Conservation (phyloP, 2,329 filamentous ascomycete species). For the Pseudogymnoascus sp. region DNA sequence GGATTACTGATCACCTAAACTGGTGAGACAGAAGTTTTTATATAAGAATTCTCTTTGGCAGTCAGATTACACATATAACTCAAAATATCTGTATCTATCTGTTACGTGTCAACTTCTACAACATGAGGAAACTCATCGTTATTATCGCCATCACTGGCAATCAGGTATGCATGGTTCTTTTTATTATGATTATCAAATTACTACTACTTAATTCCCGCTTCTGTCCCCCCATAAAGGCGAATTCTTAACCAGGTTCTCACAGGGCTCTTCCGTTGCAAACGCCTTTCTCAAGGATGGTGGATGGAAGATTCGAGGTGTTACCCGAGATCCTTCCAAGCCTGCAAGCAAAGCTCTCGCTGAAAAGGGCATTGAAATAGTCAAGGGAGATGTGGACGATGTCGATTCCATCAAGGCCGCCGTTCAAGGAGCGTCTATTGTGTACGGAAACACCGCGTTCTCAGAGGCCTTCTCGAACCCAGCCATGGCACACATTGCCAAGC, state of each 20-base stretch:
- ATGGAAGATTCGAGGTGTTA: constrained; percentile 40
- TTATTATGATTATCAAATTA: background rate
- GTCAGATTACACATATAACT: background rate
- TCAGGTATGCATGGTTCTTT: background rate
- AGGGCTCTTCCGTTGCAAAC: constrained; percentile 40
- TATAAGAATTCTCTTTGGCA: background rate
- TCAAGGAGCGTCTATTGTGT: background rate
- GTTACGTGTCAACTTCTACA: background rate
- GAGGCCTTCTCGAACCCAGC: background rate
- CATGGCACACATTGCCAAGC: background rate
- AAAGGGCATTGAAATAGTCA: constrained; percentile 37
- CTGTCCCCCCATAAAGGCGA: background rate
- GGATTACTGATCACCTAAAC: background rate
- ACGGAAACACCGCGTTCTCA: background rate
- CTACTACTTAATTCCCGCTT: background rate
- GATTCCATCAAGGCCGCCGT: background rate
- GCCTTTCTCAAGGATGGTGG: constrained; percentile 37
- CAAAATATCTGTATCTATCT: background rate
- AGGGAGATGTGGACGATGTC: constrained; percentile 9
- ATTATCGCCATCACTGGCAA: constrained; percentile 10
- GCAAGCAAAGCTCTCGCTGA: constrained; percentile 32
- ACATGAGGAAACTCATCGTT: constrained; percentile 13
- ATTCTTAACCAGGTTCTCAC: constrained; percentile 14
- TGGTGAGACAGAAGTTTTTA: background rate
- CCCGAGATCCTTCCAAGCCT: constrained; percentile 36